Conservation (phyloP, 2,329 filamentous ascomycete genomes). For the Fusarium neocosmosporiellum region DNA sequence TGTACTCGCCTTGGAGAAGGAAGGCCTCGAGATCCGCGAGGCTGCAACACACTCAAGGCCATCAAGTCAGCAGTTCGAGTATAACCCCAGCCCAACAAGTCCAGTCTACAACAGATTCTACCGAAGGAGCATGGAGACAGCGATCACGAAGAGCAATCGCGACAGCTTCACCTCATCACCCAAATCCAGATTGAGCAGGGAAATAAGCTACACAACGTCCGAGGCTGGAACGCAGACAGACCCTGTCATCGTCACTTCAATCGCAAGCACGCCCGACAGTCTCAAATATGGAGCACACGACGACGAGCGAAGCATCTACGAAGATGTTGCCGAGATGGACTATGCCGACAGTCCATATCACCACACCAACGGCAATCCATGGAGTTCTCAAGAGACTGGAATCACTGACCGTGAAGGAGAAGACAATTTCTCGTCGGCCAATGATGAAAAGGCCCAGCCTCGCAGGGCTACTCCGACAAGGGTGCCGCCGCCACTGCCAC, state of each 20-base stretch:
- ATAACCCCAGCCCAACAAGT: constrained; percentile 50
- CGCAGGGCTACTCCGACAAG: constrained; percentile 7
- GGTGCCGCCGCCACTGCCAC: constrained; percentile 19
- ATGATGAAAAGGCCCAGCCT: constrained; percentile 3
- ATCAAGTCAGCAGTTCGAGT: constrained; percentile 51
- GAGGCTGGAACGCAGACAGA: constrained; percentile 46
- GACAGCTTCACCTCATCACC: constrained; percentile 33
- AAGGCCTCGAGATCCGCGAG: constrained; percentile 52
- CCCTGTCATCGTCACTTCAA: constrained; percentile 21
- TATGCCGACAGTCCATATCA: constrained; percentile 2
- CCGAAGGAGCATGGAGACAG: constrained; percentile 43
- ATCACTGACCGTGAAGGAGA: not conserved
- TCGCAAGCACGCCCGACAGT: constrained; percentile 2
- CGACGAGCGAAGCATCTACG: constrained; percentile 23
- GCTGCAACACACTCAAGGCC: constrained; percentile 50
- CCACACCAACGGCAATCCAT: not conserved
- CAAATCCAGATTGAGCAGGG: constrained; percentile 2
- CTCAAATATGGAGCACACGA: not conserved
- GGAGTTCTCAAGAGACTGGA: not conserved
- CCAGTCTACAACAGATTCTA: constrained; percentile 51
- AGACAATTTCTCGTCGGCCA: not conserved
- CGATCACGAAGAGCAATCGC: constrained; percentile 32
- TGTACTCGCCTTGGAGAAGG: constrained; percentile 49
- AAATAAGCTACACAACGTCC: constrained; percentile 34
- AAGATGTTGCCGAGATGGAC: constrained; percentile 15